Evolutionary conservation across 352 stramenopile species (phyloP).

Genomic region (Pythium pectinolyticum): DNA sequence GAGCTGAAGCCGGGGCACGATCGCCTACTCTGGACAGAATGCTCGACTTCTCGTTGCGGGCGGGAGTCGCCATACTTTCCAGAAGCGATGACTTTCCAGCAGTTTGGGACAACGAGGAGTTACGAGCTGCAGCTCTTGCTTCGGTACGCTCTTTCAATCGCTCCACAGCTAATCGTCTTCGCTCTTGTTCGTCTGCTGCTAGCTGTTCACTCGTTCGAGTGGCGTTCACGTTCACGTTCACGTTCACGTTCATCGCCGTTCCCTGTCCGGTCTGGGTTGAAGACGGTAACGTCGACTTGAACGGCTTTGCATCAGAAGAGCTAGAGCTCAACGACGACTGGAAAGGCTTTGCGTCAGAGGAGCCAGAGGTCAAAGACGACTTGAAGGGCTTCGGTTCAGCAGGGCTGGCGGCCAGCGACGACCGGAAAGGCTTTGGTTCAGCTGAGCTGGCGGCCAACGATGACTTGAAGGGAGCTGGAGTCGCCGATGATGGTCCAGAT

Average conservation of each 20-base stretch:
- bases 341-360: background rate
- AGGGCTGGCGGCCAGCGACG: background rate
- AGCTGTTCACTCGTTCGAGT: background rate
- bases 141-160: constrained; percentile 16
- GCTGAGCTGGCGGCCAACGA: constrained; percentile 4
- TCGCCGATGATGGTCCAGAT: background rate
- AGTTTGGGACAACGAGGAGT: constrained; percentile 4
- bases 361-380: constrained; percentile 13
- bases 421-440: background rate
- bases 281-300: too few species aligned
- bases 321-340: background rate
- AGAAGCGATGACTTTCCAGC: constrained; percentile 12
- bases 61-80: background rate
- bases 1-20: background rate
- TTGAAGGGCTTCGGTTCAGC: constrained; percentile 12
- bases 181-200: constrained; percentile 15
- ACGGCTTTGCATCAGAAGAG: background rate
- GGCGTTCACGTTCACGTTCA: background rate
- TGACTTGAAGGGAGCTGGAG: background rate
- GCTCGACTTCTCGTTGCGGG: constrained; percentile 4
- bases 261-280: too few species aligned
- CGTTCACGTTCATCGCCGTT: background rate
- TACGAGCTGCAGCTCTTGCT: background rate
- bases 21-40: constrained; percentile 26
- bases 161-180: constrained; percentile 9